Conservation (phyloP, 352 stramenopile genomes). For the Blastocystis sp. region DNA sequence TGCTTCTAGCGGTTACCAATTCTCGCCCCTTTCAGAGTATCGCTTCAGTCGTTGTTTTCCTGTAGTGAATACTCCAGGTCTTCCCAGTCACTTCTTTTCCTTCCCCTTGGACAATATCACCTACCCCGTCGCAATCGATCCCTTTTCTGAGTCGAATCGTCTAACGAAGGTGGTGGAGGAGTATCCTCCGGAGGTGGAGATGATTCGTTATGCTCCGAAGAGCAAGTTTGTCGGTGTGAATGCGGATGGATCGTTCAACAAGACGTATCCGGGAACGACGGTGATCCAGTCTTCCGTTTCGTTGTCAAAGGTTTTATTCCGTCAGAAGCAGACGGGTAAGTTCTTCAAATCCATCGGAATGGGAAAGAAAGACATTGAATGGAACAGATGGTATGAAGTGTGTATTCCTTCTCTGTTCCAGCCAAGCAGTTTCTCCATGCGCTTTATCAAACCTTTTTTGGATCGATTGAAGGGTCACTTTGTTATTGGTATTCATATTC, state of each 20-base stretch:
- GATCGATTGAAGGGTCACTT: neutral
- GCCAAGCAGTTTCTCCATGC: neutral
- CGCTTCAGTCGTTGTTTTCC: neutral
- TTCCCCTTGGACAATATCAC: conserved; percentile 38
- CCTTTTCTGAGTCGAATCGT: neutral
- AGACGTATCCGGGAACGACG: neutral
- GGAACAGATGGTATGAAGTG: neutral
- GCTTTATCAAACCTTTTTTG: neutral
- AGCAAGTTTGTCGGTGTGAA: neutral
- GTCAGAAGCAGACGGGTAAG: neutral
- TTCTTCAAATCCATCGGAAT: neutral
- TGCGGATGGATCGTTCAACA: conserved; percentile 1
- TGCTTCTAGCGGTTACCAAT: neutral
- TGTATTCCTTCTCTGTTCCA: conserved; percentile 1
- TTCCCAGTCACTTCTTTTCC: conserved; percentile 43
- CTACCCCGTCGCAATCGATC: neutral
- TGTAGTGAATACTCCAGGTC: conserved; percentile 17
- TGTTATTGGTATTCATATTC: neutral
- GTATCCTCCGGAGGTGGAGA: neutral
- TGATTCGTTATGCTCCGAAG: neutral
- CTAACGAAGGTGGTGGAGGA: neutral
- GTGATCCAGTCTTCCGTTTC: neutral
- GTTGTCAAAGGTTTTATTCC: neutral
- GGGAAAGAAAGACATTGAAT: neutral
- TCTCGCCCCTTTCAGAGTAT: neutral